These are phyloP conservation scores for Plectosphaerella cucumerina DNA, from an alignment of 2,329 filamentous ascomycete genomes.

Conservation along the genomic window DNA sequence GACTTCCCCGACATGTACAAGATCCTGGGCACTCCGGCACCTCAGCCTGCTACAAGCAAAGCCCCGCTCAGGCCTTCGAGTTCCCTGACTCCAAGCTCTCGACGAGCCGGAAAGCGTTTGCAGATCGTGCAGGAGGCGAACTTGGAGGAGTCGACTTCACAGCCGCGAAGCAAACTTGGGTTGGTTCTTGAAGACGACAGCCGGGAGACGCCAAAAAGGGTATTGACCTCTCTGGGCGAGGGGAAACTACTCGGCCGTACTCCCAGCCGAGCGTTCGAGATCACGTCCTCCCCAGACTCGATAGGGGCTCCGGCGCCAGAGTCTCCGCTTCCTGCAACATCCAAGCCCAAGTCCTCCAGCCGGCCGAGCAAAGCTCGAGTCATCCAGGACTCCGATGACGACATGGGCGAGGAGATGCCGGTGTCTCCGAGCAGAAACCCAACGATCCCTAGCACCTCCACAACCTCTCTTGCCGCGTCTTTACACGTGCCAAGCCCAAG, in stretches of 20 bases:
- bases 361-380: conserved; percentile 20
- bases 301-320: neutral
- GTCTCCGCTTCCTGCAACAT: neutral
- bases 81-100: conserved; percentile 5
- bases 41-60: conserved; percentile 17
- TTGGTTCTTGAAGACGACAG: conserved; percentile 3
- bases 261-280: conserved; percentile 15
- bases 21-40: conserved; percentile 34
- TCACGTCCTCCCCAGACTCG: conserved; percentile 8
- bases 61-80: conserved; percentile 15
- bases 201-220: conserved; percentile 5
- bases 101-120: conserved; percentile 6
- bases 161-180: conserved; percentile 14
- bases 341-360: too few species aligned
- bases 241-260: conserved; percentile 9
- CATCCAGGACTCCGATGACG: conserved; percentile 55
- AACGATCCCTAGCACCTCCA: conserved; percentile 7
- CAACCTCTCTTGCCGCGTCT: too few species aligned
- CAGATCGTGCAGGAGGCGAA: conserved; percentile 14
- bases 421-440: conserved; percentile 34
- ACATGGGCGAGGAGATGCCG: conserved; percentile 51
- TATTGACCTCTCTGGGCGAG: conserved; percentile 1
- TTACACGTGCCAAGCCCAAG: too few species aligned
- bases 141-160: conserved; percentile 16
- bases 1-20: conserved; percentile 53